Percentiles rank a stretch among this genome's conserved stretches.
Conservation (phyloP, 768 basidiomycete genomes). For the Mycena crocata region DNA sequence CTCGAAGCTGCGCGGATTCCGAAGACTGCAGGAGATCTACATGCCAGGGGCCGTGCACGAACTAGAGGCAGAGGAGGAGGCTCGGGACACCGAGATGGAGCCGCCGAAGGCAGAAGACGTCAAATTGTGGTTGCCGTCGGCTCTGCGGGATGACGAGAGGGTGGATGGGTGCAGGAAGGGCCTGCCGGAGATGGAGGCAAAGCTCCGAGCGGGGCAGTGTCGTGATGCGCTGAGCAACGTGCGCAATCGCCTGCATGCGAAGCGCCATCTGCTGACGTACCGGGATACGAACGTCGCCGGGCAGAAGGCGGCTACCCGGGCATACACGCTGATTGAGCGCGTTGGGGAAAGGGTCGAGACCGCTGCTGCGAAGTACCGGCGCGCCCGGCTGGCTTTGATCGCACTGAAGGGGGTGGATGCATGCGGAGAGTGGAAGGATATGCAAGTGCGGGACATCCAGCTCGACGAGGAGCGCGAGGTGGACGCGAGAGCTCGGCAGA, state of each 20-base stretch:
- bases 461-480: constrained; percentile 1
- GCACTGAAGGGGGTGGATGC: not conserved
- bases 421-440: not conserved
- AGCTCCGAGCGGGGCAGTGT: constrained; percentile 13
- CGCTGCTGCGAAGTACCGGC: not conserved
- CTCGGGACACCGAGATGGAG: not conserved
- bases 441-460: not conserved
- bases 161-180: not conserved
- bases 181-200: not conserved
- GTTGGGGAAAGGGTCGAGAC: constrained; percentile 14
- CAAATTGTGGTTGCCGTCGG: constrained; percentile 25
- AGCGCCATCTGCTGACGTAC: constrained; percentile 15
- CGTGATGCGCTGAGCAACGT: not conserved
- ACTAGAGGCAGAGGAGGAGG: constrained; percentile 7
- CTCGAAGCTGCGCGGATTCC: not conserved
- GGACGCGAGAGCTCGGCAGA: not conserved
- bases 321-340: constrained; percentile 13
- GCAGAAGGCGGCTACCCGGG: constrained; percentile 11
- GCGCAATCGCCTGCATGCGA: constrained; percentile 14
- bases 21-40: not conserved
- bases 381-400: not conserved
- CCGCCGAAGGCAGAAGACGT: constrained; percentile 20
- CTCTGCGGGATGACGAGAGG: not conserved
- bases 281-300: constrained; percentile 11
- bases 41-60: constrained; percentile 14